These are phyloP conservation scores for Citrus sp. DNA, from an alignment of 345 rosid genomes.

Conservation along the genomic window DNA sequence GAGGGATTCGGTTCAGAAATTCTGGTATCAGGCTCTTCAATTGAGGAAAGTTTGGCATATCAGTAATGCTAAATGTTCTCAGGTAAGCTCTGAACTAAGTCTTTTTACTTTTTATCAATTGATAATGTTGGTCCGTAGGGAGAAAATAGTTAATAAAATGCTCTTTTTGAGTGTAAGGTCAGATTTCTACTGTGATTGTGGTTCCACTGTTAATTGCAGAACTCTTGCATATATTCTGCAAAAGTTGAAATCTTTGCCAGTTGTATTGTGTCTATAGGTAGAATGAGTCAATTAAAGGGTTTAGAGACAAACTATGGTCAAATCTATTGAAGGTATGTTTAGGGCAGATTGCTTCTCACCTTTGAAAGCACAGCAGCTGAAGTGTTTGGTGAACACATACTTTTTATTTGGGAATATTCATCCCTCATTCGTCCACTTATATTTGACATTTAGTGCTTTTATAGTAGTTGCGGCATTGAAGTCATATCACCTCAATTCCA, in stretches of 20 bases:
- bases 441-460: too few species aligned
- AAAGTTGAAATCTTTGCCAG: not conserved
- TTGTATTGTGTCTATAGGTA: not conserved
- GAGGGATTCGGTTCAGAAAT: not conserved
- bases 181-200: not conserved
- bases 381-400: too few species aligned
- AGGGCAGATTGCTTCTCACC: too few species aligned
- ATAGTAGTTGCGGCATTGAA: too few species aligned
- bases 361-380: too few species aligned
- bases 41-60: constrained; percentile 6
- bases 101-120: not conserved
- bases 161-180: not conserved
- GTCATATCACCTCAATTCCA: too few species aligned
- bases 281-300: not conserved
- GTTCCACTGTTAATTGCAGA: not conserved
- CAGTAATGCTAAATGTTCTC: not conserved
- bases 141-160: not conserved
- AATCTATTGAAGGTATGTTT: not conserved
- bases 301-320: not conserved
- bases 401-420: too few species aligned
- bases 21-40: constrained; percentile 9
- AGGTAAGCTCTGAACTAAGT: constrained; percentile 3
- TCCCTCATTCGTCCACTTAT: too few species aligned
- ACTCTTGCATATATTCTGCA: not conserved
- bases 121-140: not conserved